A percentile compares a stretch with the other conserved stretches of the same genome.
Evolutionary conservation across 2,329 filamentous ascomycete genomes (phyloP).

Genomic region (Emmonsiellopsis sp.): DNA sequence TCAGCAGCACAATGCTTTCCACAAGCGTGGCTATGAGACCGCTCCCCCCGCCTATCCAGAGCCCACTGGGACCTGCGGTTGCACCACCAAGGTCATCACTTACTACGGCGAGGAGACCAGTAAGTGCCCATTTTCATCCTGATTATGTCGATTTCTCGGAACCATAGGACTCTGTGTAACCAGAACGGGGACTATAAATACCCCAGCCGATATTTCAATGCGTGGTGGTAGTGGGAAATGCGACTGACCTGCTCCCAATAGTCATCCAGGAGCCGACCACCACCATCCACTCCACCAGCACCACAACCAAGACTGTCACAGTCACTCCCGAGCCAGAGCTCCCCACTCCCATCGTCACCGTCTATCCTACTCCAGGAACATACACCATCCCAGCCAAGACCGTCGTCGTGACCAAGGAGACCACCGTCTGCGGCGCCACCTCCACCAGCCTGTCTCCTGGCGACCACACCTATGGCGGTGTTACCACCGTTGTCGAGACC

Average conservation of each 20-base stretch:
- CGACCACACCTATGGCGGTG: slow-evolving; percentile 61
- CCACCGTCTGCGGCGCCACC: slow-evolving; percentile 57
- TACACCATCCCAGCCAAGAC: slow-evolving; percentile 71
- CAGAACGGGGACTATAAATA: not conserved
- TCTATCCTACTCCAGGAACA: slow-evolving; percentile 57
- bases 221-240: not conserved
- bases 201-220: not conserved
- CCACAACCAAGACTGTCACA: slow-evolving; percentile 27
- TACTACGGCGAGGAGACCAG: slow-evolving; percentile 58
- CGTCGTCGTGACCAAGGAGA: slow-evolving; percentile 56
- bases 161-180: too few species aligned
- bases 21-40: slow-evolving; percentile 44
- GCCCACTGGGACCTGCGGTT: slow-evolving; percentile 52
- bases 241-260: slow-evolving; percentile 12
- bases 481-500: slow-evolving; percentile 60
- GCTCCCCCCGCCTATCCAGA: slow-evolving; percentile 11
- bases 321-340: slow-evolving; percentile 22
- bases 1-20: slow-evolving; percentile 44
- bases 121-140: slow-evolving; percentile 28
- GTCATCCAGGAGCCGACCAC: slow-evolving; percentile 18
- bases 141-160: too few species aligned
- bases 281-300: slow-evolving; percentile 32
- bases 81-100: slow-evolving; percentile 66
- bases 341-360: slow-evolving; percentile 42
- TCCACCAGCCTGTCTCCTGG: slow-evolving; percentile 55